phyloP scores from a whole-genome alignment of 495 filamentous ascomycete species.

The Glarea lozoyensis region DNA sequence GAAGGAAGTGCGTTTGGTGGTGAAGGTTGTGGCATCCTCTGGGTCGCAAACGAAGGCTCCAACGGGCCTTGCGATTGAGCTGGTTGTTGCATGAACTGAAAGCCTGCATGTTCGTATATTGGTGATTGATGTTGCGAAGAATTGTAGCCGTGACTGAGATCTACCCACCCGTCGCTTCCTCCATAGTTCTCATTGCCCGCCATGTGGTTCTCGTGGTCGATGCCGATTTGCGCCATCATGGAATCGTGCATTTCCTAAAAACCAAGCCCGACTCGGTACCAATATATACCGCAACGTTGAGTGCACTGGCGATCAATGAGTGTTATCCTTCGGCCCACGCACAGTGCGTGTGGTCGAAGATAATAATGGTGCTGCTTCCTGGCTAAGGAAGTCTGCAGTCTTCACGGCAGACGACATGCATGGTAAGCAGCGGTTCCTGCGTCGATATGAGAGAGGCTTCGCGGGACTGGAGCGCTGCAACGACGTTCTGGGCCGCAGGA shows the following conservation, averaged over 20 bases:
- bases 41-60: conserved; percentile 14
- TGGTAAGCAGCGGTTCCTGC: conserved; percentile 25
- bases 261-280: conserved; percentile 1
- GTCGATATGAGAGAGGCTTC: conserved; percentile 22
- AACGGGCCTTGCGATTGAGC: conserved; percentile 16
- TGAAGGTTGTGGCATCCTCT: conserved; percentile 16
- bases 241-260: conserved; percentile 23
- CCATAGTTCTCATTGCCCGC: conserved; percentile 16
- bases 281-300: conserved; percentile 9
- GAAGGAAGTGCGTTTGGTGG: conserved; percentile 7
- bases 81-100: conserved; percentile 21
- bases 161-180: conserved; percentile 19
- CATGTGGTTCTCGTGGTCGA: conserved; percentile 23
- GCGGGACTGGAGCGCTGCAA: conserved; percentile 15
- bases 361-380: conserved; percentile 21
- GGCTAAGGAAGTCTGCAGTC: conserved; percentile 19
- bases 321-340: conserved; percentile 4
- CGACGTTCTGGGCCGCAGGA: conserved; percentile 12
- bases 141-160: conserved; percentile 19
- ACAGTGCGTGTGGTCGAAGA: conserved; percentile 5
- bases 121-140: conserved; percentile 25
- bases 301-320: conserved; percentile 5
- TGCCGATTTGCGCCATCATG: conserved; percentile 22
- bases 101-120: conserved; percentile 21
- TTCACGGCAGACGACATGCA: conserved; percentile 25